A percentile compares a stretch with the other conserved stretches of the same genome.
These are phyloP conservation scores for Eudorina sp. DNA, from an alignment of 139 green algal species.

Conservation along the genomic window DNA sequence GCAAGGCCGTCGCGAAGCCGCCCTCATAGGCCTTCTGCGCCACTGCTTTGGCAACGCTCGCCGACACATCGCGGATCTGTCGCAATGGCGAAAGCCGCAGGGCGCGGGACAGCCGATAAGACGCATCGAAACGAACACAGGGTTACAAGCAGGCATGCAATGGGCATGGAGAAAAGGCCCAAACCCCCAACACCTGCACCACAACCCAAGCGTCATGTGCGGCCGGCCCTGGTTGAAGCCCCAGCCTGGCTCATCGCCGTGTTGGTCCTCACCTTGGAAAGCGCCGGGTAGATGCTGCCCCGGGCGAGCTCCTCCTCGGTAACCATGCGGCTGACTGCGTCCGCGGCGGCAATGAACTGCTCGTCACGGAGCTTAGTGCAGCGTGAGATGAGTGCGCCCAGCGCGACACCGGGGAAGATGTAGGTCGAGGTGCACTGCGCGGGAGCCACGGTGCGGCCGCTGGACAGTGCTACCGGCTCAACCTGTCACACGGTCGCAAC, in stretches of 20 bases:
- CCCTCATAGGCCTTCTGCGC: constrained; percentile 84
- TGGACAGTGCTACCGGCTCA: constrained; percentile 41
- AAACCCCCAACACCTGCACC: too few relatives aligned
- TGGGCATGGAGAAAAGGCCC: too few relatives aligned
- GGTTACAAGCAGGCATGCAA: too few relatives aligned
- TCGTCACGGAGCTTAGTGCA: constrained; percentile 86
- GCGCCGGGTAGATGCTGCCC: constrained; percentile 75
- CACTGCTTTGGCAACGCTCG: constrained; percentile 78
- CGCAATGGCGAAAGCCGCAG: neutral
- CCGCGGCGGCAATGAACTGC: constrained; percentile 85
- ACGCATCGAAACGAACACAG: too few relatives aligned
- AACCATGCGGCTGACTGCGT: constrained; percentile 82
- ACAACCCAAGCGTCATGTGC: too few relatives aligned
- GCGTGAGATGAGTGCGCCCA: constrained; percentile 60
- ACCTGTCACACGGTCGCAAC: neutral
- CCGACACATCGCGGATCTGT: constrained; percentile 67
- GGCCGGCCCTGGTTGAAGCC: too few relatives aligned
- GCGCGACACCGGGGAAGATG: constrained; percentile 75
- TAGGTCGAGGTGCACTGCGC: constrained; percentile 69
- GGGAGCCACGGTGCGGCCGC: constrained; percentile 49
- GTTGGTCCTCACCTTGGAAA: constrained; percentile 76
- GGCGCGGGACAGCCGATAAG: too few relatives aligned
- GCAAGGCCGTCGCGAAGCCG: constrained; percentile 86
- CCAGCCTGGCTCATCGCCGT: too few relatives aligned
- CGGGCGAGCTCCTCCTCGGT: constrained; percentile 69